A percentile compares a stretch with the other conserved stretches of the same genome.
phyloP scores from a whole-genome alignment of 225 moss, liverwort and hornwort species.

The Lunularia cruciata region DNA sequence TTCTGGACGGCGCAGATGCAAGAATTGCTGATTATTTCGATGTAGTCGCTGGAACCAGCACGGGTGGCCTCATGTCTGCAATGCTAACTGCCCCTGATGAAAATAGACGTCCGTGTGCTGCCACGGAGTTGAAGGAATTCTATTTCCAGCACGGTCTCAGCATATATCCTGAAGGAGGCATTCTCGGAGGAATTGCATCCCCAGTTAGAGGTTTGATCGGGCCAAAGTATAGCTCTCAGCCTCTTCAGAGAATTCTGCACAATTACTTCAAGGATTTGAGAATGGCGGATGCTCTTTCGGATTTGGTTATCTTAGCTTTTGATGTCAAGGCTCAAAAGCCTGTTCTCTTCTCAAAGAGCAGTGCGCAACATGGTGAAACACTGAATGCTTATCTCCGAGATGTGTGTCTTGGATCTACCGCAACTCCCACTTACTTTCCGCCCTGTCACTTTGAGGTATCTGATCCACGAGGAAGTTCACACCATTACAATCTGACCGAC shows the following conservation, averaged over 20 bases:
- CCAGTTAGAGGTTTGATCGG: not conserved
- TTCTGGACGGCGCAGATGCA: not conserved
- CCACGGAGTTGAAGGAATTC: not conserved
- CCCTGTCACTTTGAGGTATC: slow-evolving; percentile 47
- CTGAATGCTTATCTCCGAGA: slow-evolving; percentile 45
- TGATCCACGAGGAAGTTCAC: slow-evolving; percentile 29
- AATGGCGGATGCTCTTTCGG: not conserved
- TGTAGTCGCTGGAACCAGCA: not conserved
- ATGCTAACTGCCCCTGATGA: slow-evolving; percentile 6
- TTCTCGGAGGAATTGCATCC: not conserved
- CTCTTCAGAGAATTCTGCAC: not conserved
- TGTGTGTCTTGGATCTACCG: slow-evolving; percentile 57
- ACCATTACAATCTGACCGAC: slow-evolving; percentile 57
- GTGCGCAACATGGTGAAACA: not conserved
- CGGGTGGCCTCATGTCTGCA: slow-evolving; percentile 2
- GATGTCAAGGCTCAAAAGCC: not conserved
- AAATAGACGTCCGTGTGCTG: not conserved
- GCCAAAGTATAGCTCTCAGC: not conserved
- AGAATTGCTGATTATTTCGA: slow-evolving; percentile 15
- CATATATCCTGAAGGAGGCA: not conserved
- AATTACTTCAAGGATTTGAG: not conserved
- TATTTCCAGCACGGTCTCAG: not conserved
- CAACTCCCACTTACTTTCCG: slow-evolving; percentile 63
- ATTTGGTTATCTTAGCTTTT: not conserved
- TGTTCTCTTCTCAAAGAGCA: not conserved